Evolutionary conservation across 148 eudicot species (phyloP).

Genomic region (Silene conica): DNA sequence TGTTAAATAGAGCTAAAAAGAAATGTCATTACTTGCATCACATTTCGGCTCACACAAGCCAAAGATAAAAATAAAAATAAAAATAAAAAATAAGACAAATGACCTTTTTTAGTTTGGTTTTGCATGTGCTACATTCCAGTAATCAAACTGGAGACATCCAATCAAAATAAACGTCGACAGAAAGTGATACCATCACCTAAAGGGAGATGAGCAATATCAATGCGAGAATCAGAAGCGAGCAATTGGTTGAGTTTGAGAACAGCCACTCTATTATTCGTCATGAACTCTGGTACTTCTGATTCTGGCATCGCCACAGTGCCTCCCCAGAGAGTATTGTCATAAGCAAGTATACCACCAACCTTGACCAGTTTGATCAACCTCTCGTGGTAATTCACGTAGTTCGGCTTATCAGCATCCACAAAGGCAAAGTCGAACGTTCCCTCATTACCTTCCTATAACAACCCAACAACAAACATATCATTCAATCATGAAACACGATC

Average conservation of each 20-base stretch:
- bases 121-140: too few species aligned
- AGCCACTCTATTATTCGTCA: background rate
- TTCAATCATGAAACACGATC: too few species aligned
- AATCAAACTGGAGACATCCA: too few species aligned
- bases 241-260: constrained; percentile 33
- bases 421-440: constrained; percentile 62
- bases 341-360: constrained; percentile 51
- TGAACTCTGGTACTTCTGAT: constrained; percentile 26
- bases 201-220: constrained; percentile 44
- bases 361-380: constrained; percentile 45
- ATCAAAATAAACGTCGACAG: constrained; percentile 43
- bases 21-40: too few species aligned
- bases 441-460: constrained; percentile 32
- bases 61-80: too few species aligned
- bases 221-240: constrained; percentile 47
- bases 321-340: constrained; percentile 63
- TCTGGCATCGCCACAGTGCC: constrained; percentile 40
- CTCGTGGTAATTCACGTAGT: constrained; percentile 51
- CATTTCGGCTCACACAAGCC: too few species aligned
- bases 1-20: too few species aligned
- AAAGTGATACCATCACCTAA: constrained; percentile 51
- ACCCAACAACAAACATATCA: background rate
- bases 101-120: too few species aligned
- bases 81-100: too few species aligned
- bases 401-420: constrained; percentile 65